phyloP scores from a whole-genome alignment of 75 land plant species.

The Sequoiadendron giganteum region DNA sequence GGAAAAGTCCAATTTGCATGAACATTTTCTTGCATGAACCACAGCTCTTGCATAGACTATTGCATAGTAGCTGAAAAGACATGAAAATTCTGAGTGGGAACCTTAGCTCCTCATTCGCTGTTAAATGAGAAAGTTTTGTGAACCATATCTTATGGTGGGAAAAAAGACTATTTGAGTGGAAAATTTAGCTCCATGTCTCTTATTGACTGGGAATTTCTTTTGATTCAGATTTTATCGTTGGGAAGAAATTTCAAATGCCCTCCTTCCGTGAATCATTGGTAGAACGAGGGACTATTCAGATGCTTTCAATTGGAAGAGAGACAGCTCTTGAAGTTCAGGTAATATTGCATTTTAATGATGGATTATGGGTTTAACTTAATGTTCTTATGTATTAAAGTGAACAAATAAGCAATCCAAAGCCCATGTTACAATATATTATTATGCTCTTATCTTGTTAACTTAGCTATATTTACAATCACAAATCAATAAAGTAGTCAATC shows the following conservation, averaged over 20 bases:
- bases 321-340: conserved; percentile 93
- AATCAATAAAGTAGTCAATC: too few relatives aligned
- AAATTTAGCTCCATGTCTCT: not conserved
- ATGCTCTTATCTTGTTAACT: too few relatives aligned
- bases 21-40: not conserved
- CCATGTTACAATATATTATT: too few relatives aligned
- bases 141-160: conserved; percentile 67
- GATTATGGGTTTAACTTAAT: not conserved
- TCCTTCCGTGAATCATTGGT: conserved; percentile 69
- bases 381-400: not conserved
- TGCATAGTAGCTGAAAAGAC: not conserved
- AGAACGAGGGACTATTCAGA: conserved; percentile 86
- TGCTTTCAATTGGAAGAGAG: conserved; percentile 74
- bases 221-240: conserved; percentile 73
- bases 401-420: too few relatives aligned
- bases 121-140: not conserved
- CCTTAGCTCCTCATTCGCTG: not conserved
- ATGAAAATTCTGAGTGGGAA: not conserved
- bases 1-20: not conserved
- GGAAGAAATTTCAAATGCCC: conserved; percentile 79
- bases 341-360: not conserved
- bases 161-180: conserved; percentile 39
- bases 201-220: not conserved
- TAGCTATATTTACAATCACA: too few relatives aligned
- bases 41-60: not conserved